Evolutionary conservation across 148 eudicot species (phyloP).

Genomic region (Rhododendron molle): DNA sequence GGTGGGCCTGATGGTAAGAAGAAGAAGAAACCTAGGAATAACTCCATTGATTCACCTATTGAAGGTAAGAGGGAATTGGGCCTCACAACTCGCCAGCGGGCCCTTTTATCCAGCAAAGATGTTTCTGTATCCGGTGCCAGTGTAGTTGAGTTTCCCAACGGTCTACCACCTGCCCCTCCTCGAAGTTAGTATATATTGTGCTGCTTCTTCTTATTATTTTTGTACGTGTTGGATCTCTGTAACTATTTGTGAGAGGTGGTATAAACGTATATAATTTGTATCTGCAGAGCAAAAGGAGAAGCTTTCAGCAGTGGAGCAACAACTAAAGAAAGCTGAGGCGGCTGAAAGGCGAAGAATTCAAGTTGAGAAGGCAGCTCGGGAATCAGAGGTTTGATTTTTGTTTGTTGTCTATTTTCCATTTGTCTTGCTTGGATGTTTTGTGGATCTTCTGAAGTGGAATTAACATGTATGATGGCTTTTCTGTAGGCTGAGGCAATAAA

Average conservation of each 20-base stretch:
- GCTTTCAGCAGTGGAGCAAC: constrained; percentile 76
- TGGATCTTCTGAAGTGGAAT: constrained; percentile 10
- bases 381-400: constrained; percentile 57
- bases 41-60: constrained; percentile 35
- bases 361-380: constrained; percentile 78
- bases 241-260: neutral
- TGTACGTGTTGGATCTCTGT: neutral
- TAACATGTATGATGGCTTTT: constrained; percentile 8
- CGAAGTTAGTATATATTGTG: constrained; percentile 48
- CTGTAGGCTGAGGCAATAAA: constrained; percentile 96
- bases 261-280: neutral
- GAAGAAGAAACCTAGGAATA: constrained; percentile 57
- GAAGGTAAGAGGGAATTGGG: constrained; percentile 68
- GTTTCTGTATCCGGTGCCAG: constrained; percentile 46
- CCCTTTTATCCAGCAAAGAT: constrained; percentile 70
- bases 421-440: neutral
- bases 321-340: constrained; percentile 78
- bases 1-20: constrained; percentile 49
- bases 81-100: constrained; percentile 84
- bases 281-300: constrained; percentile 73
- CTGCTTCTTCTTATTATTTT: neutral
- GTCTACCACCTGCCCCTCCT: constrained; percentile 77
- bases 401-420: neutral
- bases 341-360: constrained; percentile 77
- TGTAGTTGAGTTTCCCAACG: constrained; percentile 78